phyloP scores from a whole-genome alignment of 257 asterid species.

The Ligustrum vulgare region DNA sequence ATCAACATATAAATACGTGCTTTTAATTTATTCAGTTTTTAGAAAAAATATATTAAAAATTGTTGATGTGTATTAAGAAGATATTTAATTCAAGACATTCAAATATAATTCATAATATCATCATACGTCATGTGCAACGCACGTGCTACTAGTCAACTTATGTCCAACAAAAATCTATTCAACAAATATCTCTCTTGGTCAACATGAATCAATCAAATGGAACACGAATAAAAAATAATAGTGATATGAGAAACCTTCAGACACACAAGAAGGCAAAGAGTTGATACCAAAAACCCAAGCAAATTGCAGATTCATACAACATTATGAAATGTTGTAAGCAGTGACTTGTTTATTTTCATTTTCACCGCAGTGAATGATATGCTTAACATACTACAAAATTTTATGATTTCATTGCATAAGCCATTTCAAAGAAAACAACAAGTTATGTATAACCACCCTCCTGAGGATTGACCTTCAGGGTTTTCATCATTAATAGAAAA shows the following conservation, averaged over 20 bases:
- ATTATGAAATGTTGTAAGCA: background rate
- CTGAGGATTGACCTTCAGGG: background rate
- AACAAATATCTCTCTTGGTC: too few species aligned
- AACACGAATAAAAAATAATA: too few species aligned
- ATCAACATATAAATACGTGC: too few species aligned
- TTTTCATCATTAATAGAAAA: background rate
- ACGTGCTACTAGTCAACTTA: too few species aligned
- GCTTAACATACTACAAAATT: background rate
- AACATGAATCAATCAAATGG: too few species aligned
- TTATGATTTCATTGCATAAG: background rate
- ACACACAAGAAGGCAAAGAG: background rate
- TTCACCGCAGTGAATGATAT: background rate
- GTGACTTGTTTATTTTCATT: background rate
- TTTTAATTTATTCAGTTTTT: too few species aligned
- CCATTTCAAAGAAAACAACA: background rate
- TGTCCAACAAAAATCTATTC: too few species aligned
- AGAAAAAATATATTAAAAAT: too few species aligned
- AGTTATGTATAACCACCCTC: background rate
- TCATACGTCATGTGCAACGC: too few species aligned
- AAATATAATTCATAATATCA: too few species aligned
- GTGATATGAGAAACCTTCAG: background rate
- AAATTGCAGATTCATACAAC: background rate
- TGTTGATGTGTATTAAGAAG: too few species aligned
- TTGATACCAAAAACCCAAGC: background rate
- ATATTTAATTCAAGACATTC: too few species aligned